phyloP scores from a whole-genome alignment of 768 basidiomycete species.

The Pholiota conissans region DNA sequence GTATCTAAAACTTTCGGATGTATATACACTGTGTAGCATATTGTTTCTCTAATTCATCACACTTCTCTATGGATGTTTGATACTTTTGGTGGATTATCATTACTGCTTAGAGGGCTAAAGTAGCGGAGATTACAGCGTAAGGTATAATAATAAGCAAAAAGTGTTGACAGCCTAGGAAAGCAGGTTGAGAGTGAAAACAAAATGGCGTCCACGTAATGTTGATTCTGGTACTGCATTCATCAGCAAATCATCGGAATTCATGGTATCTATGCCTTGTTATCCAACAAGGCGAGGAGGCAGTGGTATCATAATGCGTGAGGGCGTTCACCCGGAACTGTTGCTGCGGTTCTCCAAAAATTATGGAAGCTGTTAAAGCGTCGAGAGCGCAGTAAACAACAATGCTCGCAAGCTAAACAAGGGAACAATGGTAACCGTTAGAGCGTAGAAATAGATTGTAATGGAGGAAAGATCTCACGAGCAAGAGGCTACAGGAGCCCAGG shows the following conservation, averaged over 20 bases:
- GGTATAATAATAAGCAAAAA: no score
- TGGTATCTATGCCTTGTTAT: no score
- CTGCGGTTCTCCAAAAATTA: not conserved
- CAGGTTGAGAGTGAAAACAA: no score
- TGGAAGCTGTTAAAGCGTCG: not conserved
- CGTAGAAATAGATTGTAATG: not conserved
- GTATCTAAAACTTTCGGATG: not conserved
- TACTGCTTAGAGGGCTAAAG: not conserved
- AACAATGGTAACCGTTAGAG: not conserved
- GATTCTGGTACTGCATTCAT: no score
- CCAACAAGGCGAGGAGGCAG: no score
- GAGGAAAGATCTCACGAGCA: not conserved
- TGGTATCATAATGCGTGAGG: no score
- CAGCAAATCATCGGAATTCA: no score
- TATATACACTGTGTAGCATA: constrained; percentile 7
- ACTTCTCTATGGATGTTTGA: not conserved
- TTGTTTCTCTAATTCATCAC: not conserved
- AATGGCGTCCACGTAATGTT: no score
- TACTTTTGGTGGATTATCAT: no score
- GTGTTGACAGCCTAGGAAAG: no score
- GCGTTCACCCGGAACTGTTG: not conserved
- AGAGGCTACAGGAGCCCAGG: not conserved
- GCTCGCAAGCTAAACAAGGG: not conserved
- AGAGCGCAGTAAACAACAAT: not conserved
- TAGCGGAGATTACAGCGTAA: no score